Percentiles rank a stretch among this genome's conserved stretches.
Evolutionary conservation across 306 rosid species (phyloP).

Genomic region (Inga laurina): DNA sequence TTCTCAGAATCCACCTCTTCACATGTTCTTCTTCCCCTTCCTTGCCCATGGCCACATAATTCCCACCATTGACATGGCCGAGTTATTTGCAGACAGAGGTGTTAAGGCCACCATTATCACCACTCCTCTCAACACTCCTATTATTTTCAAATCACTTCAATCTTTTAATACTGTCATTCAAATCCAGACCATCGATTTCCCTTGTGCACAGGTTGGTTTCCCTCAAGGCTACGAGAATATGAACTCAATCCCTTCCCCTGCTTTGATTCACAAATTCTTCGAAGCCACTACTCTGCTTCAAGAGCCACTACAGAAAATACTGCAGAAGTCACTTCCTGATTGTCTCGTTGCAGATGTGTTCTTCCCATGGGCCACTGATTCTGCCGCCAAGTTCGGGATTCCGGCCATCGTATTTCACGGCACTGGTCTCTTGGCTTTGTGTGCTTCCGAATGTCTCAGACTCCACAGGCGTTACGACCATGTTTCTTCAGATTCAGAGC

Average conservation of each 20-base stretch:
- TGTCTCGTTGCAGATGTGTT: background rate
- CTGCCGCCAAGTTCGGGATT: background rate
- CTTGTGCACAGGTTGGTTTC: background rate
- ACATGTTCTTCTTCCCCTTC: slow-evolving; percentile 50
- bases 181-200: background rate
- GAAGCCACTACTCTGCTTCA: slow-evolving; percentile 3
- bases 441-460: background rate
- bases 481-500: background rate
- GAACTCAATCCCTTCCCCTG: background rate
- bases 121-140: slow-evolving; percentile 42
- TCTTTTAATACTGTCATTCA: background rate
- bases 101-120: slow-evolving; percentile 47
- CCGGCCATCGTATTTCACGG: background rate
- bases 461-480: background rate
- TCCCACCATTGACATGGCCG: slow-evolving; percentile 41
- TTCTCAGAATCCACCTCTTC: background rate
- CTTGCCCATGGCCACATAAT: slow-evolving; percentile 42
- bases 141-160: slow-evolving; percentile 34
- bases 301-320: background rate
- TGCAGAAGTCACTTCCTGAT: background rate
- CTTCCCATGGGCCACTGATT: slow-evolving; percentile 10
- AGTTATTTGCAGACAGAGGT: slow-evolving; percentile 41
- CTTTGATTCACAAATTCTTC: background rate
- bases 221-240: background rate
- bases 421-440: background rate